phyloP scores from a whole-genome alignment of 179 eudicot genomes.

The Pouteria campechiana region DNA sequence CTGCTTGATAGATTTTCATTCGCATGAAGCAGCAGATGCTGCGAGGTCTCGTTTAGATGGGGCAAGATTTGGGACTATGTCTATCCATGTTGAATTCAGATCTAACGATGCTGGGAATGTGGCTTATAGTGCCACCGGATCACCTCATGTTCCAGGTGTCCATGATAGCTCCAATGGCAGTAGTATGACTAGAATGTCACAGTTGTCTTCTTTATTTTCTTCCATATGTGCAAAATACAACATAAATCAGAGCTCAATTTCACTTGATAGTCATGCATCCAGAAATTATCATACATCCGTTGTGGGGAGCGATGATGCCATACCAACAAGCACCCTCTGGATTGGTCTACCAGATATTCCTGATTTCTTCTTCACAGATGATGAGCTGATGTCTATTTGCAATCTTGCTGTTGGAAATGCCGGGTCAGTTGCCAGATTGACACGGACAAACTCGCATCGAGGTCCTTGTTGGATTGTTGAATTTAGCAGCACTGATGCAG shows the following conservation, averaged over 20 bases:
- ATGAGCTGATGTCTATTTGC: constrained; percentile 26
- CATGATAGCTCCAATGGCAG: constrained; percentile 38
- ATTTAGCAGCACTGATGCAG: constrained; percentile 25
- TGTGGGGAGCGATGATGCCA: constrained; percentile 11
- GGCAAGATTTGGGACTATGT: constrained; percentile 25
- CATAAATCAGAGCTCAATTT: constrained; percentile 2
- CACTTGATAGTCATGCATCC: constrained; percentile 2
- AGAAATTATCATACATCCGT: no score
- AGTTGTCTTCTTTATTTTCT: constrained; percentile 17
- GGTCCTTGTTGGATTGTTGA: constrained; percentile 26
- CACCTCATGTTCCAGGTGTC: constrained; percentile 46
- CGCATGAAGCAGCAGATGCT: constrained; percentile 24
- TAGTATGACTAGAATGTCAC: constrained; percentile 11
- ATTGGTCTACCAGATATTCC: constrained; percentile 11
- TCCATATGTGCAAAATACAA: constrained; percentile 24
- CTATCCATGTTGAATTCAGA: constrained; percentile 19
- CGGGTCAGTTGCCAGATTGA: constrained; percentile 18
- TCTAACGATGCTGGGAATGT: constrained; percentile 23
- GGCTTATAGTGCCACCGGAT: constrained; percentile 21
- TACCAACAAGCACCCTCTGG: constrained; percentile 20
- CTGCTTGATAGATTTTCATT: no score
- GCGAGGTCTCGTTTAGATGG: constrained; percentile 20
- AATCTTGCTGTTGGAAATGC: constrained; percentile 15
- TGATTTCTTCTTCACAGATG: constrained; percentile 14
- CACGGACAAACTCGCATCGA: constrained; percentile 12